A percentile compares a stretch with the other conserved stretches of the same genome.
phyloP scores from a whole-genome alignment of 805 yeast genomes.

The Helenozyma baotianmanensis region DNA sequence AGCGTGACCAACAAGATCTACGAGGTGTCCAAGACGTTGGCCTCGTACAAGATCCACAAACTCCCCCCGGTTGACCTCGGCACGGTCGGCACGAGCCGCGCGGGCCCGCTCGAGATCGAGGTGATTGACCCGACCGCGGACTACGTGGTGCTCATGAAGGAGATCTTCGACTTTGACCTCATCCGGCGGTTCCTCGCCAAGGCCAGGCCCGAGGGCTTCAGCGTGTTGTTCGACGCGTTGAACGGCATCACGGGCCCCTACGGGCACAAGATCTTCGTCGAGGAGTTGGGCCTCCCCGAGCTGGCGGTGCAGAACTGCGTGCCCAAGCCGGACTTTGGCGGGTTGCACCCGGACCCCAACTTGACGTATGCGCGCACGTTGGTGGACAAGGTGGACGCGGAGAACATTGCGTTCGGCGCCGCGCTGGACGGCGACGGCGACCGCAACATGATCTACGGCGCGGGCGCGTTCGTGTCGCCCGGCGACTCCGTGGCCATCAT shows the following conservation, averaged over 20 bases:
- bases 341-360: constrained; percentile 97
- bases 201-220: constrained; percentile 47
- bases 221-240: constrained; percentile 79
- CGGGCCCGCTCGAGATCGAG: constrained; percentile 66
- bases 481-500: constrained; percentile 98
- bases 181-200: constrained; percentile 65
- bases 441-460: constrained; percentile 97
- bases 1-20: constrained; percentile 83
- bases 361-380: constrained; percentile 87
- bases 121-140: constrained; percentile 77
- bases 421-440: constrained; percentile 99
- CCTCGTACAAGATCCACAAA: constrained; percentile 56
- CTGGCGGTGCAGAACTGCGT: constrained; percentile 69
- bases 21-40: constrained; percentile 57
- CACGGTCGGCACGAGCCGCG: constrained; percentile 47
- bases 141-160: constrained; percentile 74
- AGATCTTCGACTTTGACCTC: constrained; percentile 80
- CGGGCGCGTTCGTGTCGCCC: constrained; percentile 90
- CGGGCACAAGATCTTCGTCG: constrained; percentile 76
- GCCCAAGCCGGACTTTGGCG: constrained; percentile 92
- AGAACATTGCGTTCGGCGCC: constrained; percentile 88
- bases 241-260: constrained; percentile 98
- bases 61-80: constrained; percentile 64
- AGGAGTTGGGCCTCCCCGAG: constrained; percentile 74
- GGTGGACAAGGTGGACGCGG: constrained; percentile 79